These are phyloP conservation scores for Inga laurina DNA, from an alignment of 306 rosid species.

Conservation along the genomic window DNA sequence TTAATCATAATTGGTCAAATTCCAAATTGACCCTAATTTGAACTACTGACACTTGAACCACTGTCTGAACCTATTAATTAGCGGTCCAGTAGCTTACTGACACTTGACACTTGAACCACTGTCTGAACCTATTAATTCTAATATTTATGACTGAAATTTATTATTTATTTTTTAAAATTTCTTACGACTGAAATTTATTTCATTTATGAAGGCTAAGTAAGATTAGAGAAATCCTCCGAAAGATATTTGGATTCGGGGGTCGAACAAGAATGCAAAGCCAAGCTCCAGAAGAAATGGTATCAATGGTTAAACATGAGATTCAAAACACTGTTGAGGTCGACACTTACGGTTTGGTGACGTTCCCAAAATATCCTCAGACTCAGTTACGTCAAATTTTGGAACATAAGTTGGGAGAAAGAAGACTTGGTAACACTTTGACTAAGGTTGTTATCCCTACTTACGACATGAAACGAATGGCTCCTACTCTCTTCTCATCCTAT, in stretches of 20 bases:
- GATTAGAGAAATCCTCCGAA: neutral
- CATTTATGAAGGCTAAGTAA: neutral
- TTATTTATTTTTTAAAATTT: too few species aligned
- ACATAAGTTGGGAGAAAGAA: neutral
- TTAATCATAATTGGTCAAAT: too few species aligned
- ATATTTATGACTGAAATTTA: too few species aligned
- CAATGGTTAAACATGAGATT: neutral
- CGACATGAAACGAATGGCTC: constrained; percentile 34
- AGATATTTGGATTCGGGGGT: neutral
- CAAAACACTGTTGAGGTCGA: neutral
- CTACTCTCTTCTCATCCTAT: constrained; percentile 41
- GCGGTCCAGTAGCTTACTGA: too few species aligned
- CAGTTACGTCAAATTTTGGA: neutral
- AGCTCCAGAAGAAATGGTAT: neutral
- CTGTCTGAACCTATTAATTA: too few species aligned
- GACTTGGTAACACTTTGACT: constrained; percentile 35
- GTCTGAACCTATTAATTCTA: too few species aligned
- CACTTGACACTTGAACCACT: too few species aligned
- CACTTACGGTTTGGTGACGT: neutral
- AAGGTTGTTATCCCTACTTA: constrained; percentile 43
- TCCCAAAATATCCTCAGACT: neutral
- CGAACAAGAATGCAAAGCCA: neutral
- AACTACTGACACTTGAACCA: too few species aligned
- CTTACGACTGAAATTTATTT: neutral
- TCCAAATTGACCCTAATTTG: too few species aligned